A percentile compares a stretch with the other conserved stretches of the same genome.
phyloP scores from a whole-genome alignment of 2,329 filamentous ascomycete genomes.

The Pestalotiopsis sp. region DNA sequence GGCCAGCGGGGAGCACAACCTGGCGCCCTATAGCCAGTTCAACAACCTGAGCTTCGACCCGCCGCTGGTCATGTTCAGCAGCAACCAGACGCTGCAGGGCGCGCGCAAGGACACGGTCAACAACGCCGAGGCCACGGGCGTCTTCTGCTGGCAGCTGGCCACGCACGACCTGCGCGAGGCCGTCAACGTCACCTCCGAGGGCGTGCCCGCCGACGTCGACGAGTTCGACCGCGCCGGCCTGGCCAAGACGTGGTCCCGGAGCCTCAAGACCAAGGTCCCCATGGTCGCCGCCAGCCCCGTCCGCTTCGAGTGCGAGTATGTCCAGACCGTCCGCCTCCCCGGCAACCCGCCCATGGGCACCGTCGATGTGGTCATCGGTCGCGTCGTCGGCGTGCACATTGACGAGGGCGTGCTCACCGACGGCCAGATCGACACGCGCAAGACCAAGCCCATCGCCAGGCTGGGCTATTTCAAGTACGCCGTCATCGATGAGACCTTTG shows the following conservation, averaged over 20 bases:
- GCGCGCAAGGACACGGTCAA: conserved; percentile 57
- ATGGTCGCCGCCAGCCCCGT: conserved; percentile 59
- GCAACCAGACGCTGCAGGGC: conserved; percentile 52
- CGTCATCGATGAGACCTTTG: conserved; percentile 56
- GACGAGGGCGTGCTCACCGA: conserved; percentile 54
- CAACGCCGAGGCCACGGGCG: conserved; percentile 57
- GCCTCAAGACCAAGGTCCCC: conserved; percentile 39
- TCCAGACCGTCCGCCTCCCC: conserved; percentile 55
- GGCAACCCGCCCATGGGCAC: conserved; percentile 59
- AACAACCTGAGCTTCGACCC: conserved; percentile 65
- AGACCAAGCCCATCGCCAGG: conserved; percentile 60
- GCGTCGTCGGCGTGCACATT: conserved; percentile 59
- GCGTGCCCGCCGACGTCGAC: conserved; percentile 49
- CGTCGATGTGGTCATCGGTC: conserved; percentile 59
- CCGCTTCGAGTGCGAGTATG: conserved; percentile 60
- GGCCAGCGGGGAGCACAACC: conserved; percentile 48
- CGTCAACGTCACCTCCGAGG: conserved; percentile 57
- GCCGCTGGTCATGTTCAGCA: conserved; percentile 63
- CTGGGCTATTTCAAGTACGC: conserved; percentile 63
- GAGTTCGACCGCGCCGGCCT: conserved; percentile 55
- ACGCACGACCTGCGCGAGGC: conserved; percentile 56
- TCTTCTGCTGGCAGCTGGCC: conserved; percentile 62
- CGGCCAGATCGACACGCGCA: conserved; percentile 55
- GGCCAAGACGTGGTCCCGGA: conserved; percentile 44
- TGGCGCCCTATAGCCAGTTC: conserved; percentile 64